A percentile compares a stretch with the other conserved stretches of the same genome.
Evolutionary conservation across 805 yeast species (phyloP).

Genomic region (Cyberlindnera euphorbiae): DNA sequence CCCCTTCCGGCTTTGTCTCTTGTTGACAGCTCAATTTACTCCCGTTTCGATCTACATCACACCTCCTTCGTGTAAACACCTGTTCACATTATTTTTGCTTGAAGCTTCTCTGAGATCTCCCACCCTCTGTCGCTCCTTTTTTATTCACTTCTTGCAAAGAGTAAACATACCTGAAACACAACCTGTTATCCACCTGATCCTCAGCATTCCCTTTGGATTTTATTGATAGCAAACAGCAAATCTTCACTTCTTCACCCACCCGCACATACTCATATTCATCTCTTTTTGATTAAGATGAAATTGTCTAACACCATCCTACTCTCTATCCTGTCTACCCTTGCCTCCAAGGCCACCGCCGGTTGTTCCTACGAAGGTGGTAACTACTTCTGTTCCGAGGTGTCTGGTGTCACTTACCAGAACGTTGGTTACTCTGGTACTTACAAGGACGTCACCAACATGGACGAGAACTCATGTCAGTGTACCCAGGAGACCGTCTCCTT

Average conservation of each 20-base stretch:
- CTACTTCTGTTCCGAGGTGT: conserved; percentile 73
- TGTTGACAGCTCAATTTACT: too few relatives aligned
- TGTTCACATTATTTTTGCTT: too few relatives aligned
- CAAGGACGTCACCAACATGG: conserved; percentile 75
- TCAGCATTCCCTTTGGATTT: too few relatives aligned
- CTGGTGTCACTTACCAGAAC: conserved; percentile 60
- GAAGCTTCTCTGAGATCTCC: too few relatives aligned
- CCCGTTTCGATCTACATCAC: too few relatives aligned
- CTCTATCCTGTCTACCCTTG: conserved; percentile 20
- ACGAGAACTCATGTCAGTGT: conserved; percentile 65
- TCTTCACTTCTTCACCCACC: conserved; percentile 1
- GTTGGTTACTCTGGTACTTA: conserved; percentile 87
- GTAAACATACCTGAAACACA: too few relatives aligned
- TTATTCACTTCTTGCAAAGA: too few relatives aligned
- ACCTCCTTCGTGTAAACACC: too few relatives aligned
- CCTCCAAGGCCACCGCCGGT: conserved; percentile 24
- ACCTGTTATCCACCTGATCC: too few relatives aligned
- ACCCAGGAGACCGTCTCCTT: conserved; percentile 51
- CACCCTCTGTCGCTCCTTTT: too few relatives aligned
- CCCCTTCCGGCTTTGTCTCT: too few relatives aligned
- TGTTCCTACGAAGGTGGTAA: conserved; percentile 61
- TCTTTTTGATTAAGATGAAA: conserved; percentile 13
- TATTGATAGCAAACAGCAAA: too few relatives aligned
- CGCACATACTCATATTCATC: background rate
- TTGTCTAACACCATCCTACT: conserved; percentile 21